Evolutionary conservation across 305 asterid genomes (phyloP).

Genomic region (Lippia alba): DNA sequence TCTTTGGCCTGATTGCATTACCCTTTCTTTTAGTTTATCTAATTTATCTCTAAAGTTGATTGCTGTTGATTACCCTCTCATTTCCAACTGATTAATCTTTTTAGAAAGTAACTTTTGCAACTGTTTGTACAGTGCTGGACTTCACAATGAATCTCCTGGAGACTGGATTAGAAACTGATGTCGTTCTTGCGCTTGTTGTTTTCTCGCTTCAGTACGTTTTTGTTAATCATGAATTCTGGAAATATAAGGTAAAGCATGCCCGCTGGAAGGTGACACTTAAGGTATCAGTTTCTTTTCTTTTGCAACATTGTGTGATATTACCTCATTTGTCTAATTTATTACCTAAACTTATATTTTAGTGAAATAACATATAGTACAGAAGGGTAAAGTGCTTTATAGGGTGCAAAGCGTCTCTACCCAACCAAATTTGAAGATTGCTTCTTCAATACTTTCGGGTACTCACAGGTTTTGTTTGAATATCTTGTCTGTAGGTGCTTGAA

Average conservation of each 20-base stretch:
- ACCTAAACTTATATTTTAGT: constrained; percentile 21
- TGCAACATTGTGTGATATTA: constrained; percentile 19
- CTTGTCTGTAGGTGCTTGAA: constrained; percentile 75
- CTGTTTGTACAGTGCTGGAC: constrained; percentile 76
- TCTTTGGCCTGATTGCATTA: constrained; percentile 15
- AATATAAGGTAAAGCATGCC: constrained; percentile 76
- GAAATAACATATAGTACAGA: constrained; percentile 9
- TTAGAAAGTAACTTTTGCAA: constrained; percentile 31
- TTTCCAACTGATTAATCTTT: constrained; percentile 25
- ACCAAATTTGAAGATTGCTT: background rate
- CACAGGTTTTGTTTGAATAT: constrained; percentile 27
- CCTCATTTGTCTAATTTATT: background rate
- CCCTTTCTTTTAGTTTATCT: constrained; percentile 20
- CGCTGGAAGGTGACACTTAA: constrained; percentile 93
- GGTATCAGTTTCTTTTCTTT: constrained; percentile 54
- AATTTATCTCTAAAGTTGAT: constrained; percentile 5
- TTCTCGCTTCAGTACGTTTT: constrained; percentile 93
- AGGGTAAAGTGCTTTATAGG: constrained; percentile 12
- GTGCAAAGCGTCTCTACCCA: background rate
- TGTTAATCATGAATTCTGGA: constrained; percentile 94
- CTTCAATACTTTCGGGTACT: constrained; percentile 7
- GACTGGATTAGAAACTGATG: constrained; percentile 78
- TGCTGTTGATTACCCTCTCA: constrained; percentile 13
- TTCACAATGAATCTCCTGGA: constrained; percentile 85
- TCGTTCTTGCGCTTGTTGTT: constrained; percentile 74